A percentile compares a stretch with the other conserved stretches of the same genome.
These are phyloP conservation scores for Gossypium bickii DNA, from an alignment of 345 rosid genomes.

Conservation along the genomic window DNA sequence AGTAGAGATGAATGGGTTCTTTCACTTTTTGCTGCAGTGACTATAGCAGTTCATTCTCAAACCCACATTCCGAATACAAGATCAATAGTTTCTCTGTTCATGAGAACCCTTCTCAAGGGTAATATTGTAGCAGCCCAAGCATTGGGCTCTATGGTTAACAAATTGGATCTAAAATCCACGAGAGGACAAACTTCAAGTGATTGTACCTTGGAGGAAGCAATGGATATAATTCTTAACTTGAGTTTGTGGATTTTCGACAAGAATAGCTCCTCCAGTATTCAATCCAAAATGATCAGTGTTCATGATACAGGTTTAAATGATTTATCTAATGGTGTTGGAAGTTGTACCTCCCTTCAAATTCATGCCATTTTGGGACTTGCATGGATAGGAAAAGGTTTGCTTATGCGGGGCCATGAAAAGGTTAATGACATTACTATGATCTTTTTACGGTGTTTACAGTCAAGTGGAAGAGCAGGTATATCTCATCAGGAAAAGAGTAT, in stretches of 20 bases:
- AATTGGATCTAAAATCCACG: constrained; percentile 39
- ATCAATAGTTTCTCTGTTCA: constrained; percentile 37
- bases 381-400: constrained; percentile 94
- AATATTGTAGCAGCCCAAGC: constrained; percentile 72
- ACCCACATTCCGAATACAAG: constrained; percentile 58
- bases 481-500: constrained; percentile 17
- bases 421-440: constrained; percentile 53
- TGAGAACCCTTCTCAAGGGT: constrained; percentile 50
- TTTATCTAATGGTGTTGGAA: constrained; percentile 36
- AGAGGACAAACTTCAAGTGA: constrained; percentile 26
- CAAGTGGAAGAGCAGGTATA: constrained; percentile 25
- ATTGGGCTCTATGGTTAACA: constrained; percentile 80
- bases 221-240: constrained; percentile 48
- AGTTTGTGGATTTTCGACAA: constrained; percentile 19
- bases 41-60: constrained; percentile 62
- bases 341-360: constrained; percentile 38
- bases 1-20: constrained; percentile 60
- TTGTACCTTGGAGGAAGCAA: constrained; percentile 65
- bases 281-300: constrained; percentile 22
- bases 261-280: constrained; percentile 22
- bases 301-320: constrained; percentile 30
- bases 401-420: constrained; percentile 82
- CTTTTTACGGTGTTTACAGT: constrained; percentile 54
- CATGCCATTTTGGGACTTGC: constrained; percentile 70
- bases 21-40: constrained; percentile 68